Base-by-base conservation (phyloP, 208 protist genomes). In the Acanthamoeba castellanii region DNA sequence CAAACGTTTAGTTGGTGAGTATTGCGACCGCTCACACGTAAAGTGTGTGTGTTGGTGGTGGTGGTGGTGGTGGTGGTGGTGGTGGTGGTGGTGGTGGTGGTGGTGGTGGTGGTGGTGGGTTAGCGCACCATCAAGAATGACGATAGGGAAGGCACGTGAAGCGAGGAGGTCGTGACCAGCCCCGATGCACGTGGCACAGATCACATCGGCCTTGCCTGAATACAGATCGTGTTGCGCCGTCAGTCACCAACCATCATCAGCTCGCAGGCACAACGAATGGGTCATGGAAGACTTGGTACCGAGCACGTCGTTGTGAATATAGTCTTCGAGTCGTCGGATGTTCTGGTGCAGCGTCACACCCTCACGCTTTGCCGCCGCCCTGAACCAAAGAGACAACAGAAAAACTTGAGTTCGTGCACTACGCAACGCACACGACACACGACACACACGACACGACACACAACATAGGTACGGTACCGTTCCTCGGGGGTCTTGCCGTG, bases 161-260 rank as follows among this genome's bases (percentile, higher is more conserved):
- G 85, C 59, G 74, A 84, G 88, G 14, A 95, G 34, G 4, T 84
- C 85, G 74, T 66, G 37, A 14, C 95, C 95, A 27, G 95, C 88
- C n/a, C 95, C 95, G 82, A 95, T 85, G 82, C 95, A 95, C 11
- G 95, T 89, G 11, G 66, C 25, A 55, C 92, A 93, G 70, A 95
- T 85, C 5, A 95, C 95, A 13, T 78, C 30, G n/a, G 90, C 95
- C 14, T 30, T 27, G 27, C 88, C 72, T 30, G n/a, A n/a, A n/a
- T n/a, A n/a, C n/a, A n/a, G n/a, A n/a, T n/a, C n/a, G n/a, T n/a
- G n/a, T n/a, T n/a, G n/a, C n/a, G n/a, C n/a, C n/a, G n/a, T n/a
- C n/a, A n/a, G n/a, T n/a, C n/a, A n/a, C n/a, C n/a, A n/a, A n/a
- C n/a, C n/a, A n/a, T n/a, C n/a, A n/a, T n/a, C n/a, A n/a, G n/a